Percentiles rank a stretch among this genome's conserved stretches.
Conservation (phyloP, 495 filamentous ascomycete species). For the Parachaetomium inaequale region DNA sequence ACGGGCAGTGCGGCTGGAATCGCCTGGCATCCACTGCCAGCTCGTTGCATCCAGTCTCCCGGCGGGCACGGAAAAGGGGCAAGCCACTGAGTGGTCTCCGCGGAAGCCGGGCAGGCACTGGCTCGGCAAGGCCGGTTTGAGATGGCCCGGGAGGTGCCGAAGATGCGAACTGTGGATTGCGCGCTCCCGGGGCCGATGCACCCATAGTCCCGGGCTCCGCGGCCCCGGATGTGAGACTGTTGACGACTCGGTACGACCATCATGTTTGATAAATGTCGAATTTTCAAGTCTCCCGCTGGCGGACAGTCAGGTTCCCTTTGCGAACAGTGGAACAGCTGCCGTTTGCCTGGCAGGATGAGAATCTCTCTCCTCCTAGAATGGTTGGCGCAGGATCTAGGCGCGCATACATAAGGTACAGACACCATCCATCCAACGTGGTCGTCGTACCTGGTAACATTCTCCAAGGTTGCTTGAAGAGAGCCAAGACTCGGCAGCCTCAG, state of each 20-base stretch:
- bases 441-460: too few relatives aligned
- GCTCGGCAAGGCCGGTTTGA: not conserved
- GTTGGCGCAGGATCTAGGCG: too few relatives aligned
- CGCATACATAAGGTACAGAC: too few relatives aligned
- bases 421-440: too few relatives aligned
- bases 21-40: not conserved
- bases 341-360: too few relatives aligned
- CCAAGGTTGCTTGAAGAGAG: too few relatives aligned
- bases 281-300: too few relatives aligned
- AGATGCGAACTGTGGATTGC: not conserved
- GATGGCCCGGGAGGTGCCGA: not conserved
- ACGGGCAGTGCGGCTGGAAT: not conserved
- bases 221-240: slow-evolving; percentile 1
- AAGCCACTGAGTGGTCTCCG: not conserved
- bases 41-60: not conserved
- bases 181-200: not conserved
- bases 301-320: too few relatives aligned
- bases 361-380: too few relatives aligned
- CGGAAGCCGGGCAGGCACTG: not conserved
- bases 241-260: too few relatives aligned
- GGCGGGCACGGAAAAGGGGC: not conserved
- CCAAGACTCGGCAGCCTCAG: too few relatives aligned
- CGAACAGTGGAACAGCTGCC: too few relatives aligned
- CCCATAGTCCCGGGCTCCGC: not conserved
- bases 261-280: not conserved